Evolutionary conservation across 768 basidiomycete species (phyloP).

Genomic region (Rhodotorula sphaerocarpa): DNA sequence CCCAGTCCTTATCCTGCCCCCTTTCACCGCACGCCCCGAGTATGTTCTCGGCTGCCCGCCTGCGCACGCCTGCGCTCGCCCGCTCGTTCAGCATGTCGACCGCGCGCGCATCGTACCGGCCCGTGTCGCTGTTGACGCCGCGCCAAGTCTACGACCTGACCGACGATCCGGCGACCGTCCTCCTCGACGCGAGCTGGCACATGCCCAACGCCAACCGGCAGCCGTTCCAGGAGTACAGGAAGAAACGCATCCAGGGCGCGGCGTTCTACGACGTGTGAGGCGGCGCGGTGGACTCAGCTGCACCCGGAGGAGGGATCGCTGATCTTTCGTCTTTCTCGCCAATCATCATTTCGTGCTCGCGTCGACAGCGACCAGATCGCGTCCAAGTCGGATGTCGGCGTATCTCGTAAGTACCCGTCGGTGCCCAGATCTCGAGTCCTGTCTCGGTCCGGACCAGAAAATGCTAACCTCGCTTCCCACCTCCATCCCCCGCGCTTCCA

Average conservation of each 20-base stretch:
- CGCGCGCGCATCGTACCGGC: background rate
- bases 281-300: background rate
- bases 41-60: background rate
- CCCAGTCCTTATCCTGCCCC: too few species aligned
- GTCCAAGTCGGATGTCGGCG: constrained; percentile 61
- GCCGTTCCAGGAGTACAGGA: constrained; percentile 57
- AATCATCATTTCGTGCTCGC: too few species aligned
- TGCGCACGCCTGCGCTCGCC: background rate
- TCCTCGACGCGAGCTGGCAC: constrained; percentile 77
- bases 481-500: too few species aligned
- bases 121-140: constrained; percentile 43
- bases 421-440: too few species aligned
- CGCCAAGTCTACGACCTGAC: constrained; percentile 40
- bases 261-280: constrained; percentile 15
- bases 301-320: background rate
- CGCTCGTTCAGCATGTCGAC: background rate
- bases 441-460: too few species aligned
- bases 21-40: background rate
- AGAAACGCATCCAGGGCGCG: constrained; percentile 8
- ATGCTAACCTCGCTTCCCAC: too few species aligned
- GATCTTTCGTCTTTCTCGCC: too few species aligned
- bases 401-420: constrained; percentile 52
- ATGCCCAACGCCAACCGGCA: constrained; percentile 71
- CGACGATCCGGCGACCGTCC: constrained; percentile 22
- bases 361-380: constrained; percentile 33